Conservation (phyloP, 1,284 basidiomycete genomes). For the Vanrija humicola region DNA sequence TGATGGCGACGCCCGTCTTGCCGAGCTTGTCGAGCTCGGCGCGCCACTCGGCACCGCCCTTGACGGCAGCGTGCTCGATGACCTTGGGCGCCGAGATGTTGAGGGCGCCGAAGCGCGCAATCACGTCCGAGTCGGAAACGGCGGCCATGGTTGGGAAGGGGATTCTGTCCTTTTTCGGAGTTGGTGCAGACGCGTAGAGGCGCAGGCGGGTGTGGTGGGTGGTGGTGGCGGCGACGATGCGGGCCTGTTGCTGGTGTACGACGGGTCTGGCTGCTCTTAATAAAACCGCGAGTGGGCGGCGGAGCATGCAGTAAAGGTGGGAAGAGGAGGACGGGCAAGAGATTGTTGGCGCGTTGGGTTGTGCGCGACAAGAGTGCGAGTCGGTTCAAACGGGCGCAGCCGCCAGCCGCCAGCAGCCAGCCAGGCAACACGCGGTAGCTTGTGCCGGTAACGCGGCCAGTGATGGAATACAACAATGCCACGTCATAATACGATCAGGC, state of each 20-base stretch:
- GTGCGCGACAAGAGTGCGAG: not conserved
- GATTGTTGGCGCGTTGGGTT: not conserved
- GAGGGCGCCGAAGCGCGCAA: constrained; percentile 38
- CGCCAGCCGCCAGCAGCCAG: no score
- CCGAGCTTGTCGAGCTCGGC: constrained; percentile 41
- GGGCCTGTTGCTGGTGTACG: not conserved
- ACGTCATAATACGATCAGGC: no score
- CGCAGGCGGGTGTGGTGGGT: not conserved
- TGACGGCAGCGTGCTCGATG: constrained; percentile 42
- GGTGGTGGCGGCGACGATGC: not conserved
- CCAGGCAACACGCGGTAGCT: no score
- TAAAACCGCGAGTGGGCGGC: constrained; percentile 16
- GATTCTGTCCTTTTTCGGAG: constrained; percentile 4
- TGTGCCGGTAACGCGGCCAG: no score
- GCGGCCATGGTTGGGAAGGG: constrained; percentile 57
- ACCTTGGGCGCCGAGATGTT: constrained; percentile 37
- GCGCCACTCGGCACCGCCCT: constrained; percentile 44
- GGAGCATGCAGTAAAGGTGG: constrained; percentile 10
- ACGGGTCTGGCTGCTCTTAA: constrained; percentile 11
- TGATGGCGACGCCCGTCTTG: constrained; percentile 30
- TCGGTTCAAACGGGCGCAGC: no score
- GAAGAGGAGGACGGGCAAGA: not conserved
- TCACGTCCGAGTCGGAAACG: constrained; percentile 68
- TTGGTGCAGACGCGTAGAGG: constrained; percentile 1
- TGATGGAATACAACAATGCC: no score